Conservation (phyloP, 495 filamentous ascomycete genomes). For the Penicillium lividum region DNA sequence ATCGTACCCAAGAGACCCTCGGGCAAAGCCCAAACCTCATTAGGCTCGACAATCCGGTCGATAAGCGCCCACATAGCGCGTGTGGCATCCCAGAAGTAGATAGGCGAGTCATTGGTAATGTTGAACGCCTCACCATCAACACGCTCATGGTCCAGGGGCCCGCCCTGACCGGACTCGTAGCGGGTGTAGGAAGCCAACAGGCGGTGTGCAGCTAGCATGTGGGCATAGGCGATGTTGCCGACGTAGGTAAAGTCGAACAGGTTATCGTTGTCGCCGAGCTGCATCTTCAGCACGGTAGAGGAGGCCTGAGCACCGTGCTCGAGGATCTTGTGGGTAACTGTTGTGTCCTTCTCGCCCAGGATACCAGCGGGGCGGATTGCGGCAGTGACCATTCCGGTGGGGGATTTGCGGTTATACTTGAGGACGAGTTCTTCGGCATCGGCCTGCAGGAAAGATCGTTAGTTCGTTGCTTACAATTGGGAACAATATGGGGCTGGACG, state of each 20-base stretch:
- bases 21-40: slow-evolving; percentile 68
- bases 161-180: slow-evolving; percentile 53
- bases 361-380: slow-evolving; percentile 88
- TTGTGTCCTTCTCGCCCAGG: slow-evolving; percentile 85
- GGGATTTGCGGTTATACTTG: slow-evolving; percentile 73
- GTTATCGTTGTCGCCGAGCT: slow-evolving; percentile 87
- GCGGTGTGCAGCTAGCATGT: slow-evolving; percentile 60
- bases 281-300: slow-evolving; percentile 69
- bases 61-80: slow-evolving; percentile 76
- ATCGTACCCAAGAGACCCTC: slow-evolving; percentile 63
- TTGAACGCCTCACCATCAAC: slow-evolving; percentile 96
- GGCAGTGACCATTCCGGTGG: slow-evolving; percentile 67
- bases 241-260: slow-evolving; percentile 60
- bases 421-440: slow-evolving; percentile 84
- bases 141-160: slow-evolving; percentile 69
- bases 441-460: slow-evolving; percentile 52
- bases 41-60: slow-evolving; percentile 61
- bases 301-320: slow-evolving; percentile 45
- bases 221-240: slow-evolving; percentile 52
- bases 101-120: slow-evolving; percentile 87
- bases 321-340: slow-evolving; percentile 60
- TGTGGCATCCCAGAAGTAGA: slow-evolving; percentile 96
- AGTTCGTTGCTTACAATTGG: neutral
- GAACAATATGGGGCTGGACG: slow-evolving; percentile 1
- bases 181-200: slow-evolving; percentile 60